Evolutionary conservation across 768 basidiomycete species (phyloP).

Genomic region (Pleurotus cornucopiae): DNA sequence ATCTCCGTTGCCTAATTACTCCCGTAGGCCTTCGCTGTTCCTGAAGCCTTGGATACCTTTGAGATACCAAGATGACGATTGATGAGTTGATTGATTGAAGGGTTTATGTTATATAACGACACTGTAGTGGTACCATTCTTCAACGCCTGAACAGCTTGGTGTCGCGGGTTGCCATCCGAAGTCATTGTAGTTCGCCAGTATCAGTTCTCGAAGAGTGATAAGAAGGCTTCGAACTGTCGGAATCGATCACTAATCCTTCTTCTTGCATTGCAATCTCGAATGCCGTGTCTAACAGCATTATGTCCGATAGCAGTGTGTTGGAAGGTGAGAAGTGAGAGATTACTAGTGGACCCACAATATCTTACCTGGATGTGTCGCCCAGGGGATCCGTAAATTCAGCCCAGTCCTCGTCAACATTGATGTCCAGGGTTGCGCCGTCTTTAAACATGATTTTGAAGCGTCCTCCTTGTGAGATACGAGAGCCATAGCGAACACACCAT

Average conservation of each 20-base stretch:
- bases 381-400: constrained; percentile 25
- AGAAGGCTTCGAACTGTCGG: constrained; percentile 37
- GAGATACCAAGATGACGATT: constrained; percentile 2
- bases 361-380: constrained; percentile 26
- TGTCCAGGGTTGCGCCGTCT: constrained; percentile 33
- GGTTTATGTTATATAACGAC: too few species aligned
- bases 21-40: neutral
- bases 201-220: constrained; percentile 32
- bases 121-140: too few species aligned
- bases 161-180: too few species aligned
- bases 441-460: constrained; percentile 40
- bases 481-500: constrained; percentile 38
- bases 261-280: constrained; percentile 27
- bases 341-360: neutral
- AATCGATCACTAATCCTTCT: constrained; percentile 33
- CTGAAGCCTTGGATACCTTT: constrained; percentile 4
- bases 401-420: constrained; percentile 41
- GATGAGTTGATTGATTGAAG: neutral
- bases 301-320: neutral
- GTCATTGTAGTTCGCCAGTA: constrained; percentile 9
- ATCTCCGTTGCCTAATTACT: neutral
- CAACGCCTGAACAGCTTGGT: too few species aligned
- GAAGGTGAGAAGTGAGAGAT: too few species aligned
- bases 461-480: constrained; percentile 34
- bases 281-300: constrained; percentile 23